Percentiles rank a stretch among this genome's conserved stretches.
Evolutionary conservation across 345 rosid genomes (phyloP).

Genomic region (Brassica napus): Da-Ae NC_063435.1:6479001-6479500

Average conservation of each 20-base stretch:
- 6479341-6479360: not conserved
- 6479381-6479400: not conserved
- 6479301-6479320: not conserved
- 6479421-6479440: not conserved
- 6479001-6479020: slow-evolving; percentile 32
- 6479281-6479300: not conserved
- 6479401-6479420: not conserved
- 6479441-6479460: not conserved
- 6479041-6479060: slow-evolving; percentile 31
- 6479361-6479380: not conserved
- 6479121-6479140: slow-evolving; percentile 12
- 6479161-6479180: not conserved
- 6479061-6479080: slow-evolving; percentile 41
- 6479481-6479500: not conserved
- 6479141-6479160: not conserved
- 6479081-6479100: slow-evolving; percentile 36
- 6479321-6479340: not conserved
- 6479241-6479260: not conserved
- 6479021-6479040: slow-evolving; percentile 34
- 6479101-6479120: slow-evolving; percentile 27
- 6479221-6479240: not conserved
- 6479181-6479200: not conserved
- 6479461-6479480: not conserved
- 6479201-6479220: not conserved
- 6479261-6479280: not conserved